A percentile compares a stretch with the other conserved stretches of the same genome.
Evolutionary conservation across 2,329 filamentous ascomycete genomes (phyloP).

Genomic region (Diplocarpon rosae): DNA sequence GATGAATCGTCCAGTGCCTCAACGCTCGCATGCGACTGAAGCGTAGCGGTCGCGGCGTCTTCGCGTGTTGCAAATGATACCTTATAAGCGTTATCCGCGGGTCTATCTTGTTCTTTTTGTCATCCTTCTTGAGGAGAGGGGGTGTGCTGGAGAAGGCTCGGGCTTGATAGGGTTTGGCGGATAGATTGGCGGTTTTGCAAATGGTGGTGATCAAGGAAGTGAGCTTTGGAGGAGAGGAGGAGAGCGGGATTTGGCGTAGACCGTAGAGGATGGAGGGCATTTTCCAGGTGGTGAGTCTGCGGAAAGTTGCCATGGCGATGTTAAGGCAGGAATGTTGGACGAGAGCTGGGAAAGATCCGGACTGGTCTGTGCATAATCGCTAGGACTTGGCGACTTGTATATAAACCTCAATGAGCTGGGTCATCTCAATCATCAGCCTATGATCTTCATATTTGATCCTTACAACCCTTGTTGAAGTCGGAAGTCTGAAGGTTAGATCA

Average conservation of each 20-base stretch:
- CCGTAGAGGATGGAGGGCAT: slow-evolving; percentile 20
- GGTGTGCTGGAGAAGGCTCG: slow-evolving; percentile 17
- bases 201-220: background rate
- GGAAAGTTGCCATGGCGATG: background rate
- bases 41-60: slow-evolving; percentile 65
- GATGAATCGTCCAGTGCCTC: slow-evolving; percentile 98
- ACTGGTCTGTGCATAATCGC: no score
- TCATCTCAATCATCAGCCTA: no score
- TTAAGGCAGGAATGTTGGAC: no score
- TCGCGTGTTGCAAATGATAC: slow-evolving; percentile 59
- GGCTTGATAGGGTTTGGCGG: background rate
- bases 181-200: no score
- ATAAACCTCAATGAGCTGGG: no score
- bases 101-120: slow-evolving; percentile 8
- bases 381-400: background rate
- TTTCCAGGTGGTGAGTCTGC: slow-evolving; percentile 11
- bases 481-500: no score
- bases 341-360: no score
- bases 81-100: slow-evolving; percentile 27
- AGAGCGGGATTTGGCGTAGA: slow-evolving; percentile 9
- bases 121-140: slow-evolving; percentile 4
- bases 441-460: no score
- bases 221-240: background rate
- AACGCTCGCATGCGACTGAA: slow-evolving; percentile 81
- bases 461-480: no score